Conservation (phyloP, 2,329 filamentous ascomycete genomes). For the Verticillium albo-atrum region DNA sequence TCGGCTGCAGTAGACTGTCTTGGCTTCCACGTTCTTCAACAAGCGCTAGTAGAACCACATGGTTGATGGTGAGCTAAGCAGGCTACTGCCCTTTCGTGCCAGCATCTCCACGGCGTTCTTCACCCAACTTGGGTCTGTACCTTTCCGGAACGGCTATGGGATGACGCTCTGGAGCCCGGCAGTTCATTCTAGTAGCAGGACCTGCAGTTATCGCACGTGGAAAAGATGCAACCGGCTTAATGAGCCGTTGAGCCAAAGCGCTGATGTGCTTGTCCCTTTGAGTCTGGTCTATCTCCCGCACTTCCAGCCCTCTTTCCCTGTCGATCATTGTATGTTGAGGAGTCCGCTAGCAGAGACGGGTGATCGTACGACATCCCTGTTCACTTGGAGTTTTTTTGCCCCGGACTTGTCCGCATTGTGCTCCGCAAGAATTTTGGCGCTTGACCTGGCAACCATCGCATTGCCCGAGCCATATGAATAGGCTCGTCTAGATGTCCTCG, state of each 20-base stretch:
- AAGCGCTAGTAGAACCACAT: neutral
- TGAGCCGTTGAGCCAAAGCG: neutral
- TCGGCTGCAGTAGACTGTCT: neutral
- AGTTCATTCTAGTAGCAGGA: neutral
- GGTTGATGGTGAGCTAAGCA: neutral
- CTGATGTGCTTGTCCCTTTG: neutral
- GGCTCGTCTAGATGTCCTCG: neutral
- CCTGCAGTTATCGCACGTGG: neutral
- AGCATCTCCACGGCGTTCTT: neutral
- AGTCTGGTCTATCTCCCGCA: neutral
- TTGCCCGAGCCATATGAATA: neutral
- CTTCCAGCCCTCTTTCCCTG: neutral
- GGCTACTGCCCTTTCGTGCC: neutral
- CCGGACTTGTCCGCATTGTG: neutral
- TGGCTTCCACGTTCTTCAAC: neutral
- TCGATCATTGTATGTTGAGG: neutral
- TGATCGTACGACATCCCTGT: neutral
- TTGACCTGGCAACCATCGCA: neutral
- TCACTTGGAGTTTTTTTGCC: neutral
- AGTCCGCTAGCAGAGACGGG: neutral
- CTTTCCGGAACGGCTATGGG: neutral
- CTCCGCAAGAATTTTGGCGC: neutral
- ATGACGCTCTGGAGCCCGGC: neutral
- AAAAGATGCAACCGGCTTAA: neutral
- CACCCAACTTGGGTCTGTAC: neutral